A percentile compares a stretch with the other conserved stretches of the same genome.
phyloP scores from a whole-genome alignment of 1,284 basidiomycete species.

The Trichosporon inkin region DNA sequence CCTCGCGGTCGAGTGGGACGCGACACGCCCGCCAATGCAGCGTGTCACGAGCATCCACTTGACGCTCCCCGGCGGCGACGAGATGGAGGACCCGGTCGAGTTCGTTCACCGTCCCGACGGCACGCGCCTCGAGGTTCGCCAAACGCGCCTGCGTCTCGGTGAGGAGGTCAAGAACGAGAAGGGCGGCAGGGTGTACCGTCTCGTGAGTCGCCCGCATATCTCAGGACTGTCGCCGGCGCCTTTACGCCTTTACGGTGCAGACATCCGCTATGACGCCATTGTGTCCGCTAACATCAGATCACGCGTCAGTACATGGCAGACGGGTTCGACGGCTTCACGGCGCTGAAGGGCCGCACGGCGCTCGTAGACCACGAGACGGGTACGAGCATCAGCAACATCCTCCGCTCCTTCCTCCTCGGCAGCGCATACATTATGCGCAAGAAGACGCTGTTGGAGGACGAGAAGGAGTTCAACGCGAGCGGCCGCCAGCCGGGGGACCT shows the following conservation, averaged over 20 bases:
- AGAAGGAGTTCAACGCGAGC: slow-evolving; percentile 26
- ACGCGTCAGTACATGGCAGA: slow-evolving; percentile 50
- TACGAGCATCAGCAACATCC: slow-evolving; percentile 71
- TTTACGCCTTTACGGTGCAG: too few relatives aligned
- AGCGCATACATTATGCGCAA: slow-evolving; percentile 50
- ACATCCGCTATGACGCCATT: neutral
- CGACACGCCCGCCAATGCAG: slow-evolving; percentile 60
- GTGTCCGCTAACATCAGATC: slow-evolving; percentile 31
- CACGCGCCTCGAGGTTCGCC: slow-evolving; percentile 50
- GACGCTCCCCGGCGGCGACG: slow-evolving; percentile 33
- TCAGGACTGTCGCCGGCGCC: too few relatives aligned
- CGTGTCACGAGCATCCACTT: slow-evolving; percentile 70
- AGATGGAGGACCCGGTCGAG: slow-evolving; percentile 38
- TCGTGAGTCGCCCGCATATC: slow-evolving; percentile 55
- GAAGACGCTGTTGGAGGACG: slow-evolving; percentile 43
- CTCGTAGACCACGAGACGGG: slow-evolving; percentile 83
- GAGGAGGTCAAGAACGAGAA: slow-evolving; percentile 59
- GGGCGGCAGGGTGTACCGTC: slow-evolving; percentile 62
- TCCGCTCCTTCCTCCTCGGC: slow-evolving; percentile 76
- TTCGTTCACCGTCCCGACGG: slow-evolving; percentile 48
- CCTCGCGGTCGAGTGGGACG: slow-evolving; percentile 84
- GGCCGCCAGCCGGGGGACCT: neutral
- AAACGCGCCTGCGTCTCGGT: slow-evolving; percentile 44
- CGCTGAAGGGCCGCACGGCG: slow-evolving; percentile 64
- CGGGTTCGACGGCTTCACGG: slow-evolving; percentile 70